A percentile compares a stretch with the other conserved stretches of the same genome.
Conservation (phyloP, 441 rosid genomes). For the Populus trichocarpa region DNA sequence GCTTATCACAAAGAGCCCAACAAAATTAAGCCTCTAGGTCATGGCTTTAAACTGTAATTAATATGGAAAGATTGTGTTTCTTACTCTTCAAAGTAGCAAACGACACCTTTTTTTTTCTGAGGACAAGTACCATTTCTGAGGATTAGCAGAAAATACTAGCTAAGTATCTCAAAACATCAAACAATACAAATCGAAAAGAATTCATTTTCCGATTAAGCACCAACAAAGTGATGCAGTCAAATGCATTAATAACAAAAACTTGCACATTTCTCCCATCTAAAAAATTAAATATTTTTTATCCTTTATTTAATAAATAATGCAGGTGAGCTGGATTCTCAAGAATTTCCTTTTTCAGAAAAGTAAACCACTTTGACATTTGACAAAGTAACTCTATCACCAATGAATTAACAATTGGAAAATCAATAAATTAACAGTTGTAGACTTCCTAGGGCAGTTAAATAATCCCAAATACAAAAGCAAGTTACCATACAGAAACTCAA, state of each 20-base stretch:
- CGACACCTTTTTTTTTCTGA: neutral
- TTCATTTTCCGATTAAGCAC: neutral
- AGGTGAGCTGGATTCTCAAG: neutral
- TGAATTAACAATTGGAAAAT: neutral
- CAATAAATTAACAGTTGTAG: neutral
- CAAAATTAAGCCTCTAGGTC: neutral
- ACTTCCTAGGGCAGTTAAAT: neutral
- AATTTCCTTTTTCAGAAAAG: neutral
- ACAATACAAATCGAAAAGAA: neutral
- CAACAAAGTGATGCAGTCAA: neutral
- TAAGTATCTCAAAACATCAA: neutral
- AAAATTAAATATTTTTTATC: neutral
- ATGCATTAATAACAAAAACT: neutral
- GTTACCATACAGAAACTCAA: constrained; percentile 2
- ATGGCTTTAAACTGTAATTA: neutral
- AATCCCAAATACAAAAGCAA: constrained; percentile 4
- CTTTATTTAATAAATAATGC: neutral
- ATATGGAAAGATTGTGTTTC: neutral
- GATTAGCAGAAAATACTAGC: neutral
- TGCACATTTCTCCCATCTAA: neutral
- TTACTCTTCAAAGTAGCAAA: neutral
- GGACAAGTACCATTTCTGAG: neutral
- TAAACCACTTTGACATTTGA: neutral
- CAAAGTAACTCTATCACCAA: neutral
- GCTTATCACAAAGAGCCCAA: neutral